phyloP scores from a whole-genome alignment of 2,329 filamentous ascomycete species.

The Verticillium klebahnii region DNA sequence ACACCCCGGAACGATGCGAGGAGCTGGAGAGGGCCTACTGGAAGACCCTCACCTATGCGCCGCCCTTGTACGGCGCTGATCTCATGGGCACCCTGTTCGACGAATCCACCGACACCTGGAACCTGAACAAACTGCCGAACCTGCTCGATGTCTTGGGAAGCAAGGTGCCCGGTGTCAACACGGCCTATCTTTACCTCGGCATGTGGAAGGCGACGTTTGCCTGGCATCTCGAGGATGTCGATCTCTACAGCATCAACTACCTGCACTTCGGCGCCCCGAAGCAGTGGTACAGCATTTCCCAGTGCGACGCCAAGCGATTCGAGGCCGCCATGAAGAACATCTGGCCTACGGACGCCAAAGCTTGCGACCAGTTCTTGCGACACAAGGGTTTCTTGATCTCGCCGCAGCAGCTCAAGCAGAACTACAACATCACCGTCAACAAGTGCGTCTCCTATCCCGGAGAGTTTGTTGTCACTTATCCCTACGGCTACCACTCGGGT shows the following conservation, averaged over 20 bases:
- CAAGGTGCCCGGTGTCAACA: slow-evolving; percentile 96
- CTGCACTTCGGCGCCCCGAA: slow-evolving; percentile 98
- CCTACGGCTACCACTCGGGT: slow-evolving; percentile 96
- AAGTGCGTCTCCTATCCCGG: slow-evolving; percentile 92
- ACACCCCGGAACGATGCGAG: slow-evolving; percentile 84
- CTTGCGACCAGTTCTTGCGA: slow-evolving; percentile 90
- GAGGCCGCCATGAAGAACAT: slow-evolving; percentile 93
- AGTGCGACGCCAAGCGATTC: slow-evolving; percentile 87
- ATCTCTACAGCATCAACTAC: slow-evolving; percentile 99
- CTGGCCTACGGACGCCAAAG: slow-evolving; percentile 92
- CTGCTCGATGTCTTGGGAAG: slow-evolving; percentile 89
- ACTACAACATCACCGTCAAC: slow-evolving; percentile 95
- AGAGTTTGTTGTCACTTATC: slow-evolving; percentile 97
- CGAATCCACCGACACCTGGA: slow-evolving; percentile 80
- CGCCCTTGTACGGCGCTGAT: slow-evolving; percentile 92
- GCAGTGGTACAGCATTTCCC: slow-evolving; percentile 99
- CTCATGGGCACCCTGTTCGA: slow-evolving; percentile 94
- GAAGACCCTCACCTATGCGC: slow-evolving; percentile 94
- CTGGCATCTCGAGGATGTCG: slow-evolving; percentile 97
- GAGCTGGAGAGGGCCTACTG: slow-evolving; percentile 94
- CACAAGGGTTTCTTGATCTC: slow-evolving; percentile 98
- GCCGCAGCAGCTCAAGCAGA: slow-evolving; percentile 76
- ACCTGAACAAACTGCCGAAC: slow-evolving; percentile 90
- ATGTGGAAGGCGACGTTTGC: slow-evolving; percentile 99
- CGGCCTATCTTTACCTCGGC: slow-evolving; percentile 92